Base-by-base conservation (phyloP, 2,329 filamentous ascomycete species). In the Cladosporium phlei region DNA sequence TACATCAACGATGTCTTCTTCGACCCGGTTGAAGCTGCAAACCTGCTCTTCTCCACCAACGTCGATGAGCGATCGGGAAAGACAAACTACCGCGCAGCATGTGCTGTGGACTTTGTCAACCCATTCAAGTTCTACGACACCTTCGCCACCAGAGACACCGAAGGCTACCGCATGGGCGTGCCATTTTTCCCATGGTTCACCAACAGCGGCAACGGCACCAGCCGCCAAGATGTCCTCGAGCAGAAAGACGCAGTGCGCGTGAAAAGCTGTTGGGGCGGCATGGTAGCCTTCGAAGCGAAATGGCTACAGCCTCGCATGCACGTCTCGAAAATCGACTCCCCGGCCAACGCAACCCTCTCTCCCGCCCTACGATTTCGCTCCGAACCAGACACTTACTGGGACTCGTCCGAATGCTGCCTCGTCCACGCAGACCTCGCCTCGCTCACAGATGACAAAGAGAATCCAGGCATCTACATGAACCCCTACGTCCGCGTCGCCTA, bases 221-320 rank as follows among this genome's bases (percentile, higher is more conserved):
- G 66, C 67, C 73, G 84, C 34, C 69, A 72, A 4, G 83, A 85
- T 59, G 80, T 88, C 14, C 63, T 86, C 2, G 69, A 68, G 0
- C 77, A 79, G 46, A 74, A 63, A 28, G 79, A 83, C 54, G 78
- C 83, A 0, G 84, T 89, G 1, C 76, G 80, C 7, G 85, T 88
- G 1, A 78, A 76, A 56, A 82, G 81, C 53, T 89, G 86, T 66
- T 89, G 85, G 86, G 83, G 84, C 43, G 86, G 86, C 17, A 88
- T 88, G 78, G 82, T 80, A 2, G 79, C 79, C 2, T 82, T 82
- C 64, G 75, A 83, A 58, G 80, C 78, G 1, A 66, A 68, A 37
- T 80, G 77, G 63, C 77, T 84, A 37, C 77, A 81, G 56, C 66
- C 45, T 16, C 45, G 47, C 8, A 20, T 43, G 28, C 27, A 43